phyloP scores from a whole-genome alignment of 2,329 filamentous ascomycete genomes.

The Alternaria incomplexa region DNA sequence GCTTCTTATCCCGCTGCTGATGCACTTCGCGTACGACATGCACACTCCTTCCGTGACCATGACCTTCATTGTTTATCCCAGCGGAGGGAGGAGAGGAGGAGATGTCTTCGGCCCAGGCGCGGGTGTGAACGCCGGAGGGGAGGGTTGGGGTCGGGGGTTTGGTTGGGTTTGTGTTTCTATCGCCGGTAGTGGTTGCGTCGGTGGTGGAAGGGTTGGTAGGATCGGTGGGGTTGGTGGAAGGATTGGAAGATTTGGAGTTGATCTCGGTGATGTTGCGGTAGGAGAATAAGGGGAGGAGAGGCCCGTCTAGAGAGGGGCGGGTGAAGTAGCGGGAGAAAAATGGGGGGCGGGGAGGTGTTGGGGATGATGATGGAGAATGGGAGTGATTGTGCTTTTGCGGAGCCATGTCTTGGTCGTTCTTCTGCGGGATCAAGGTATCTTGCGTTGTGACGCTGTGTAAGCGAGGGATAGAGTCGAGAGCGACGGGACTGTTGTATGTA shows the following conservation, averaged over 20 bases:
- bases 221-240: neutral
- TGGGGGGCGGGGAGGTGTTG: neutral
- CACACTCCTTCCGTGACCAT: constrained; percentile 18
- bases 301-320: neutral
- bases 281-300: constrained; percentile 30
- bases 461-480: neutral
- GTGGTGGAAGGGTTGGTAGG: neutral
- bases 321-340: constrained; percentile 31
- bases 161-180: neutral
- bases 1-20: constrained; percentile 17
- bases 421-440: neutral
- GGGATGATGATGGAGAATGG: neutral
- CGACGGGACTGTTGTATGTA: constrained; percentile 20
- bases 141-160: neutral
- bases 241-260: neutral
- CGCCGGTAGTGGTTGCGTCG: neutral
- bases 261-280: constrained; percentile 7
- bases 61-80: neutral
- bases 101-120: constrained; percentile 31
- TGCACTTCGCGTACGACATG: constrained; percentile 36
- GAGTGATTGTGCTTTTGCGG: neutral
- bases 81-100: neutral
- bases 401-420: neutral
- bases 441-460: constrained; percentile 19
- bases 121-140: constrained; percentile 21